These are phyloP conservation scores for Pyrenula massariospora DNA, from an alignment of 495 filamentous ascomycete genomes.

Conservation along the genomic window DNA sequence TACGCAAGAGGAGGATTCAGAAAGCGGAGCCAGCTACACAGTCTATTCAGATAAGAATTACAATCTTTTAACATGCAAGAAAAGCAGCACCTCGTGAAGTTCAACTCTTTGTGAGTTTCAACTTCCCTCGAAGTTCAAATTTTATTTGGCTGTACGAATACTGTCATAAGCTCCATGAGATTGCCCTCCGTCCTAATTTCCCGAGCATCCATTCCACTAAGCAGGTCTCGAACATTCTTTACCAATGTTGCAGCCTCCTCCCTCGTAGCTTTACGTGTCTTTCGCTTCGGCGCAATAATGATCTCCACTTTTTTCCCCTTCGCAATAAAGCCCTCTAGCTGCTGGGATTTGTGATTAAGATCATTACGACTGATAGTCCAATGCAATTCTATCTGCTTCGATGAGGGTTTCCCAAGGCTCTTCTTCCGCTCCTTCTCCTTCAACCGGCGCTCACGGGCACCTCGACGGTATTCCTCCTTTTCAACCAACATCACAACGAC, in stretches of 20 bases:
- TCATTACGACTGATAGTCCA: conserved; percentile 70
- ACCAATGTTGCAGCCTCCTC: conserved; percentile 31
- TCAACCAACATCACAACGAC: background rate
- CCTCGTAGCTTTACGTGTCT: conserved; percentile 26
- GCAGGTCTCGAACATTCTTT: conserved; percentile 22
- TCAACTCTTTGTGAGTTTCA: too few relatives aligned
- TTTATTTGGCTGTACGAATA: background rate
- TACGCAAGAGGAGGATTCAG: too few relatives aligned
- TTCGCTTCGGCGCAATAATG: conserved; percentile 35
- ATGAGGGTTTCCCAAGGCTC: background rate
- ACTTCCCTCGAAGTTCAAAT: background rate
- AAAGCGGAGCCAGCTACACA: too few relatives aligned
- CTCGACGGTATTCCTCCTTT: background rate
- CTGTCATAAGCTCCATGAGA: background rate
- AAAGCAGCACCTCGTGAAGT: too few relatives aligned
- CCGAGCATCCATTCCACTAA: conserved; percentile 22
- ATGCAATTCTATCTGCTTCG: conserved; percentile 71
- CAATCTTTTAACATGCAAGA: too few relatives aligned
- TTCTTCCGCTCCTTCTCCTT: background rate
- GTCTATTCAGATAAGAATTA: too few relatives aligned
- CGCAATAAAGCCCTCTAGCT: conserved; percentile 47
- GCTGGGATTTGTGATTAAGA: conserved; percentile 45
- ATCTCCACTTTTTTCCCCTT: conserved; percentile 56
- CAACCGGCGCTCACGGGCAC: background rate
- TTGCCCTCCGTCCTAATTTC: conserved; percentile 16